Conservation (phyloP, 1,139 yeast species). For the Pichia sp. region DNA sequence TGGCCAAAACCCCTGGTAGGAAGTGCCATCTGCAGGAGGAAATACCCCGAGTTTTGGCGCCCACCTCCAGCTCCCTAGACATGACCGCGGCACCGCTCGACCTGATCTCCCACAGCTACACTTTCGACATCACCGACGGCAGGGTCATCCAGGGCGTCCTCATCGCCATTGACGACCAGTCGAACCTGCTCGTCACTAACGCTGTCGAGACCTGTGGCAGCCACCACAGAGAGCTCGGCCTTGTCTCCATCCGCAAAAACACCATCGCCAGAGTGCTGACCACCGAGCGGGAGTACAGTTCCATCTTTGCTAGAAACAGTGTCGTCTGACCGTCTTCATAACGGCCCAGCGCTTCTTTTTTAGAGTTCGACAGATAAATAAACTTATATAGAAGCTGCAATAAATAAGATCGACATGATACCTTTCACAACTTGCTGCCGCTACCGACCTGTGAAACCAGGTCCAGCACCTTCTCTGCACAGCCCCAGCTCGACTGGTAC, state of each 20-base stretch:
- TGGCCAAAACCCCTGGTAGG: too few species aligned
- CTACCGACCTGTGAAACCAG: conserved; percentile 3
- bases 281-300: conserved; percentile 1
- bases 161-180: conserved; percentile 37
- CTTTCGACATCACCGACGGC: conserved; percentile 31
- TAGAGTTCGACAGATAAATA: too few species aligned
- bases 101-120: conserved; percentile 27
- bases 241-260: conserved; percentile 34
- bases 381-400: too few species aligned
- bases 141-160: conserved; percentile 32
- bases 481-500: conserved; percentile 36
- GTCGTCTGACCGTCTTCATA: neutral
- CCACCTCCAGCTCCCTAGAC: neutral
- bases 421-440: conserved; percentile 6
- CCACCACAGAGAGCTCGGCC: conserved; percentile 31
- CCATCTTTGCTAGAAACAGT: neutral
- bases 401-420: too few species aligned
- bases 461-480: conserved; percentile 16
- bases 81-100: conserved; percentile 22
- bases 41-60: neutral
- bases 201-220: conserved; percentile 17
- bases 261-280: conserved; percentile 23
- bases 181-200: conserved; percentile 34
- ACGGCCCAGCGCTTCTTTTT: too few species aligned
- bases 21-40: too few species aligned